These are phyloP conservation scores for Citrullus amarus DNA, from an alignment of 306 rosid genomes.

Conservation along the genomic window DNA sequence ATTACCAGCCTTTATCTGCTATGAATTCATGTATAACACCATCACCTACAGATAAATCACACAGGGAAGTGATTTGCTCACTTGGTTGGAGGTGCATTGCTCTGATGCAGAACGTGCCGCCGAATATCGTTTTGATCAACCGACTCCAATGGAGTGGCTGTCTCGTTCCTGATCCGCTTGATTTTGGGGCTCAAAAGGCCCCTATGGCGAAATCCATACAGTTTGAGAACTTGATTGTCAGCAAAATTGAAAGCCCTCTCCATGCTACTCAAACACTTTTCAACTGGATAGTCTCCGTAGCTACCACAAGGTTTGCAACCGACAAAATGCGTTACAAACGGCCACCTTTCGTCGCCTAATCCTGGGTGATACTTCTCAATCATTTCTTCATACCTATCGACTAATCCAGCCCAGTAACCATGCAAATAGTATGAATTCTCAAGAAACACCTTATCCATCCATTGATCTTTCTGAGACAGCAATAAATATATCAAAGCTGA, in stretches of 20 bases:
- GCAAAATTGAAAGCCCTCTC: slow-evolving; percentile 97
- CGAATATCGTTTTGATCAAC: slow-evolving; percentile 79
- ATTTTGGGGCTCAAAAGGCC: slow-evolving; percentile 91
- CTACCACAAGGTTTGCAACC: slow-evolving; percentile 99
- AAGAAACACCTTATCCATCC: slow-evolving; percentile 86
- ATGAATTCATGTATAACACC: slow-evolving; percentile 15
- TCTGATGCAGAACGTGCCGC: slow-evolving; percentile 25
- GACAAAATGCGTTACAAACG: slow-evolving; percentile 90
- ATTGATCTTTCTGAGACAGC: slow-evolving; percentile 66
- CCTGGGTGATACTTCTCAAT: slow-evolving; percentile 90
- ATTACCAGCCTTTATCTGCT: slow-evolving; percentile 7
- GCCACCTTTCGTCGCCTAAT: slow-evolving; percentile 95
- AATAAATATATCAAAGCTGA: slow-evolving; percentile 82
- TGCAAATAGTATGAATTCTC: slow-evolving; percentile 91
- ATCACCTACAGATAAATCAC: slow-evolving; percentile 22
- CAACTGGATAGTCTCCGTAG: slow-evolving; percentile 93
- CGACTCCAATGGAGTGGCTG: slow-evolving; percentile 55
- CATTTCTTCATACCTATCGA: slow-evolving; percentile 93
- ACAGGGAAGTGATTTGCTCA: slow-evolving; percentile 2
- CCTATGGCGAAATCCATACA: slow-evolving; percentile 83
- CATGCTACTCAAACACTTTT: slow-evolving; percentile 87
- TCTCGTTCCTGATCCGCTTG: slow-evolving; percentile 82
- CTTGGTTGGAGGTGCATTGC: slow-evolving; percentile 37
- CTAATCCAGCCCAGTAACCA: slow-evolving; percentile 96
- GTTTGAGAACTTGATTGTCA: slow-evolving; percentile 81